Percentiles rank a stretch among this genome's conserved stretches.
phyloP scores from a whole-genome alignment of 257 asterid genomes.

The Pogostemon cablin region DNA sequence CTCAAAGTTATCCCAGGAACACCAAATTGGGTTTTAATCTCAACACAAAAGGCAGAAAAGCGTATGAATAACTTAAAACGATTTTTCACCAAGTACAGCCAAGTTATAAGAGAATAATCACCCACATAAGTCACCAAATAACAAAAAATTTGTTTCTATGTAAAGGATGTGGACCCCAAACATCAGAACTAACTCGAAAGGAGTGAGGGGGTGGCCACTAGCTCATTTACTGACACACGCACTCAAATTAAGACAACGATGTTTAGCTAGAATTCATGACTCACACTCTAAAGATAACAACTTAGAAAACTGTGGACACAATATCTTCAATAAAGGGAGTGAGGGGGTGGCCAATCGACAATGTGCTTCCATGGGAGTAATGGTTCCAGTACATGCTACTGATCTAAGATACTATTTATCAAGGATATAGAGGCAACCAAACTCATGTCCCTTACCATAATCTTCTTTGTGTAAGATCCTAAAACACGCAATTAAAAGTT shows the following conservation, averaged over 20 bases:
- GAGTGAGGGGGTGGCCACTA: too few relatives aligned
- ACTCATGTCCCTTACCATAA: too few relatives aligned
- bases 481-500: too few relatives aligned
- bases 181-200: too few relatives aligned
- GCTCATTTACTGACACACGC: slow-evolving; percentile 19
- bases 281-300: slow-evolving; percentile 21
- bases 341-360: too few relatives aligned
- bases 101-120: neutral
- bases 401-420: neutral
- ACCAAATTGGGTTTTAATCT: slow-evolving; percentile 17
- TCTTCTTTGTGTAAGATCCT: too few relatives aligned
- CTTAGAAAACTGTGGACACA: neutral
- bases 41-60: neutral
- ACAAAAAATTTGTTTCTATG: too few relatives aligned
- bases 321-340: neutral
- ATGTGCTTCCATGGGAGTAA: too few relatives aligned
- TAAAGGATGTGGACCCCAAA: too few relatives aligned
- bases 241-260: neutral
- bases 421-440: neutral
- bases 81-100: slow-evolving; percentile 25
- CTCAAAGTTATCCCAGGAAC: neutral
- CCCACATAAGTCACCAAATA: too few relatives aligned
- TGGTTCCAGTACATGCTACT: too few relatives aligned
- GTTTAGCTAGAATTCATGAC: slow-evolving; percentile 19
- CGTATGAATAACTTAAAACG: slow-evolving; percentile 6